Conservation (phyloP, 176 grass and related monocot genomes). For the Zea luxurians region DNA sequence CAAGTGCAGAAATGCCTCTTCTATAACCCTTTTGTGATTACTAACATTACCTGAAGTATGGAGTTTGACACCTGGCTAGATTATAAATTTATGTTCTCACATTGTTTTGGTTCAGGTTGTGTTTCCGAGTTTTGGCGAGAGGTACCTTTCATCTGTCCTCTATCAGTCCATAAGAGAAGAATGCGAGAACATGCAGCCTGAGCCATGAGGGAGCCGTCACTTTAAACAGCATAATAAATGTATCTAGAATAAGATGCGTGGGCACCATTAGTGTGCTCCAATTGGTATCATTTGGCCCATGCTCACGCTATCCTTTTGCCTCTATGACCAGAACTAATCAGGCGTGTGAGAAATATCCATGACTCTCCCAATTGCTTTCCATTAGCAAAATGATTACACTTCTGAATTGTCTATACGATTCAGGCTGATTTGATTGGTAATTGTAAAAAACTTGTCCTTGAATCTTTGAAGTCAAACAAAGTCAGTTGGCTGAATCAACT, state of each 20-base stretch:
- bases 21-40: neutral
- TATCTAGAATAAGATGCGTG: constrained; percentile 20
- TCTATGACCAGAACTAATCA: neutral
- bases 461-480: constrained; percentile 9
- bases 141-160: constrained; percentile 79
- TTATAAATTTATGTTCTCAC: neutral
- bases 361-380: neutral
- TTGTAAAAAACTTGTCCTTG: neutral
- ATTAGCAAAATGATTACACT: neutral
- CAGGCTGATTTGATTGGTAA: constrained; percentile 13
- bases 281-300: constrained; percentile 2
- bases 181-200: constrained; percentile 88
- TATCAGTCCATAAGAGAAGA: constrained; percentile 88
- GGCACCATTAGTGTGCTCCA: neutral
- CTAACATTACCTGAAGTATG: neutral
- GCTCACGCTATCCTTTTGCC: neutral
- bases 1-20: constrained; percentile 24
- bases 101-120: constrained; percentile 57
- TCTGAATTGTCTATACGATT: neutral
- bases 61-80: neutral
- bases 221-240: constrained; percentile 31
- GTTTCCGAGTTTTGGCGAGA: constrained; percentile 95
- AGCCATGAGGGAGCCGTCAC: constrained; percentile 48
- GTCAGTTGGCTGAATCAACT: neutral
- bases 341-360: neutral